Base-by-base conservation (phyloP, 2,329 filamentous ascomycete genomes). In the Zymoseptoria pseudotritici region DNA sequence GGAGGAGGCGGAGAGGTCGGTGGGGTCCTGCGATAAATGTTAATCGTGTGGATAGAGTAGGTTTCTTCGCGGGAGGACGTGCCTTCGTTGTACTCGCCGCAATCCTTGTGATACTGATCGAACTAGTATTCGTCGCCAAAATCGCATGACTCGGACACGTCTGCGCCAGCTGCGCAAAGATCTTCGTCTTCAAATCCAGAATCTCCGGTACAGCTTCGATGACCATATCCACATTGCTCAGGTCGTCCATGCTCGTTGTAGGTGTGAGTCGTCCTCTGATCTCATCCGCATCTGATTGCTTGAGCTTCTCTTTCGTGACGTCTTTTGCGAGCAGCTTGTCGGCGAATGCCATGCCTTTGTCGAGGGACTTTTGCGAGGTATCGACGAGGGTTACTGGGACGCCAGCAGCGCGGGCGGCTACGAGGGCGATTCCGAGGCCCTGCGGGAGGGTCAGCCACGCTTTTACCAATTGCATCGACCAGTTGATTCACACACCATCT, bases 61-160 rank as follows among this genome's bases (percentile, higher is more conserved):
- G 50, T 22, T 11, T 51, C 3, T 19, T 49, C 46, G 8, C 13
- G 29, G 24, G 36, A 17, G 8, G 21, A 59, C 61, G 56, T 60
- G 65, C 65, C 24, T 86, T 88, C 0, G 93, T 93, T 2, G 73
- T 74, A 9, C 92, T 85, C 3, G 94, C 92, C 20, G 94, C 94
- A 70, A 99, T 97, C 72, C 88, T 89, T 51, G 94, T 99, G 74
- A 99, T 97, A 62, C 90, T 93, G 73, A 99, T 99, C 63, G 91
- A 96, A n/a, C 91, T 96, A 6, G 94, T 99, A 79, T 99, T 99
- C 63, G 94, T 99, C 4, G 94, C 93, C 42, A 99, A 84, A 69
- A 99, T 90, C 61, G 94, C 86, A 72, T 97, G 91, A 56, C 86
- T 80, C 10, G 91, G 87, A 67, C 89, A 92, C 67, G 96, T 86